Percentiles rank a stretch among this genome's conserved stretches.
phyloP scores from a whole-genome alignment of 768 basidiomycete genomes.

The Leucocoprinus sp. region DNA sequence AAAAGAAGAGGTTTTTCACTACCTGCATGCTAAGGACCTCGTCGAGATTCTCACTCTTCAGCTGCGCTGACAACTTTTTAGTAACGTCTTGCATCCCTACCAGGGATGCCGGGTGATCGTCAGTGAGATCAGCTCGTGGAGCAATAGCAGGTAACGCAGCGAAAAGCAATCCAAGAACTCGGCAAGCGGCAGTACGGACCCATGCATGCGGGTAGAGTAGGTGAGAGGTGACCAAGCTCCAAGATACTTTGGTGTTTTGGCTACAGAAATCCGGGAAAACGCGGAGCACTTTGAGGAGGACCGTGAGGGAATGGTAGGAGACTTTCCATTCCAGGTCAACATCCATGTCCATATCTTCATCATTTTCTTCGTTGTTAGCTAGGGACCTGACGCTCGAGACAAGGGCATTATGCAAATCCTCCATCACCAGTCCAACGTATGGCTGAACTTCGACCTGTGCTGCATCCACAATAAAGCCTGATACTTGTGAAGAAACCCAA shows the following conservation, averaged over 20 bases:
- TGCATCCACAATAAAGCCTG: slow-evolving; percentile 72
- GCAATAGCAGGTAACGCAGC: slow-evolving; percentile 36
- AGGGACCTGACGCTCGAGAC: slow-evolving; percentile 33
- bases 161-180: slow-evolving; percentile 69
- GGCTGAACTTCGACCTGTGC: slow-evolving; percentile 38
- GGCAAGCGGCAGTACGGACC: slow-evolving; percentile 78
- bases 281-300: slow-evolving; percentile 53
- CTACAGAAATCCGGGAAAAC: slow-evolving; percentile 43
- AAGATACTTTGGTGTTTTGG: slow-evolving; percentile 42
- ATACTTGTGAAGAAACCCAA: slow-evolving; percentile 74
- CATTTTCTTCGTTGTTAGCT: slow-evolving; percentile 32
- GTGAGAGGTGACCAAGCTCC: slow-evolving; percentile 55
- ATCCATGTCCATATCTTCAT: slow-evolving; percentile 36
- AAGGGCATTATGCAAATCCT: slow-evolving; percentile 47
- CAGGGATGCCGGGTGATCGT: slow-evolving; percentile 42
- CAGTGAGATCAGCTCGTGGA: slow-evolving; percentile 24
- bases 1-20: slow-evolving; percentile 88
- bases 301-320: slow-evolving; percentile 72
- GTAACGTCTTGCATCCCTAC: slow-evolving; percentile 61
- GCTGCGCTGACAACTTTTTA: slow-evolving; percentile 62
- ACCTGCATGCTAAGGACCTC: slow-evolving; percentile 69
- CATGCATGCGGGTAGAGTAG: slow-evolving; percentile 90
- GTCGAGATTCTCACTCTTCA: slow-evolving; percentile 77
- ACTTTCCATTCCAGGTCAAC: slow-evolving; percentile 69
- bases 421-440: slow-evolving; percentile 41